A percentile compares a stretch with the other conserved stretches of the same genome.
Evolutionary conservation across 129 eudicot species (phyloP).

Genomic region (Lactuca sativa): DNA sequence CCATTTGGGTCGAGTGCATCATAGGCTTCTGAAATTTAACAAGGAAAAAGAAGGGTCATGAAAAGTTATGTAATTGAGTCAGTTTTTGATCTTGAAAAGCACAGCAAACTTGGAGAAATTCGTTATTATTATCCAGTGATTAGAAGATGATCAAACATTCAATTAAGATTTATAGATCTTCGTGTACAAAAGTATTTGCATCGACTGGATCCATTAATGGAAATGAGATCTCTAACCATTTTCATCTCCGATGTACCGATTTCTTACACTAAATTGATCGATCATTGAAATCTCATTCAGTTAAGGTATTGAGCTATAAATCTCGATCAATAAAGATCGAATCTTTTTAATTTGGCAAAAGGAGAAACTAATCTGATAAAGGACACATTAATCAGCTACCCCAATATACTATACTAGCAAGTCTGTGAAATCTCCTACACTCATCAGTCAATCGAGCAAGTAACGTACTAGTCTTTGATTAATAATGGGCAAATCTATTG

Average conservation of each 20-base stretch:
- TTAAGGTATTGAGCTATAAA: background rate
- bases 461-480: background rate
- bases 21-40: constrained; percentile 69
- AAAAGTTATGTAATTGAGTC: constrained; percentile 1
- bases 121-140: background rate
- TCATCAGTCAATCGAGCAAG: constrained; percentile 9
- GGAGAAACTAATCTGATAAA: constrained; percentile 7
- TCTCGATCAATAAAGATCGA: constrained; percentile 26
- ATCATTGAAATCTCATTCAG: constrained; percentile 9
- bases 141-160: constrained; percentile 3
- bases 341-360: background rate
- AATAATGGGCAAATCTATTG: background rate
- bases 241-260: constrained; percentile 5
- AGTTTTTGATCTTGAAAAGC: background rate
- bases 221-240: constrained; percentile 22
- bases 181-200: constrained; percentile 21
- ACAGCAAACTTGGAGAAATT: background rate
- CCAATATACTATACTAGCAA: constrained; percentile 1
- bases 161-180: constrained; percentile 15
- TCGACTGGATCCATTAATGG: background rate
- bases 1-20: constrained; percentile 94
- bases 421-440: background rate
- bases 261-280: background rate
- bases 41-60: constrained; percentile 10
- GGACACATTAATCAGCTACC: constrained; percentile 9